A percentile compares a stretch with the other conserved stretches of the same genome.
Evolutionary conservation across 2,329 filamentous ascomycete genomes (phyloP).

Genomic region (Neoascochyta sp.): DNA sequence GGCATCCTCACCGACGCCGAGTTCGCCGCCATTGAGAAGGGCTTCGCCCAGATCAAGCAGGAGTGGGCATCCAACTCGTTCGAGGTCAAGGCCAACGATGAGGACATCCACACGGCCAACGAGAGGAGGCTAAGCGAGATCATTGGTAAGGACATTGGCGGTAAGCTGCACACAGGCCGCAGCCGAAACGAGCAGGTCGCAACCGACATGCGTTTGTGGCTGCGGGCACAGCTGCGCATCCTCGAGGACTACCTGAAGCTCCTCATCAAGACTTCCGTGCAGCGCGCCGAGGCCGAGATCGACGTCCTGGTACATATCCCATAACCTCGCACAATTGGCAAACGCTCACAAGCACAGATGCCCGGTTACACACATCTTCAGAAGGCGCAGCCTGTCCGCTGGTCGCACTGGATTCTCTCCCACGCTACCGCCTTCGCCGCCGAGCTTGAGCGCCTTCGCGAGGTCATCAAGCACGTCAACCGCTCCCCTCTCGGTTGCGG

Average conservation of each 20-base stretch:
- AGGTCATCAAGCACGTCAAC: conserved; percentile 73
- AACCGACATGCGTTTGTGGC: conserved; percentile 86
- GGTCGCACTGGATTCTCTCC: conserved; percentile 77
- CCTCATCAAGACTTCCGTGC: conserved; percentile 65
- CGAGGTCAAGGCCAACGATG: conserved; percentile 48
- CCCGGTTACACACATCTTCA: conserved; percentile 87
- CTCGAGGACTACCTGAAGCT: conserved; percentile 67
- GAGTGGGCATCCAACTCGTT: conserved; percentile 49
- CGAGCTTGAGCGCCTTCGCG: conserved; percentile 73
- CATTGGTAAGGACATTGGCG: conserved; percentile 78
- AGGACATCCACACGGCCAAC: conserved; percentile 56
- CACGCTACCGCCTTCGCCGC: conserved; percentile 67
- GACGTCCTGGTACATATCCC: conserved; percentile 53
- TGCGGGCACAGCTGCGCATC: conserved; percentile 67
- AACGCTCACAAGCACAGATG: conserved; percentile 50
- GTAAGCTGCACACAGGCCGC: conserved; percentile 84
- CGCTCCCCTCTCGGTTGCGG: conserved; percentile 67
- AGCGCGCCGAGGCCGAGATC: conserved; percentile 69
- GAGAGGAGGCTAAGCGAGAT: conserved; percentile 65
- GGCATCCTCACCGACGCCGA: conserved; percentile 71
- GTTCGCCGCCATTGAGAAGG: conserved; percentile 69
- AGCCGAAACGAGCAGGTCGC: conserved; percentile 89
- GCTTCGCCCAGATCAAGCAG: conserved; percentile 57
- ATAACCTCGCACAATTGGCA: neutral
- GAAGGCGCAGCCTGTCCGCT: conserved; percentile 75